Conservation (phyloP, 306 rosid species). For the Rosa lucieae region DNA sequence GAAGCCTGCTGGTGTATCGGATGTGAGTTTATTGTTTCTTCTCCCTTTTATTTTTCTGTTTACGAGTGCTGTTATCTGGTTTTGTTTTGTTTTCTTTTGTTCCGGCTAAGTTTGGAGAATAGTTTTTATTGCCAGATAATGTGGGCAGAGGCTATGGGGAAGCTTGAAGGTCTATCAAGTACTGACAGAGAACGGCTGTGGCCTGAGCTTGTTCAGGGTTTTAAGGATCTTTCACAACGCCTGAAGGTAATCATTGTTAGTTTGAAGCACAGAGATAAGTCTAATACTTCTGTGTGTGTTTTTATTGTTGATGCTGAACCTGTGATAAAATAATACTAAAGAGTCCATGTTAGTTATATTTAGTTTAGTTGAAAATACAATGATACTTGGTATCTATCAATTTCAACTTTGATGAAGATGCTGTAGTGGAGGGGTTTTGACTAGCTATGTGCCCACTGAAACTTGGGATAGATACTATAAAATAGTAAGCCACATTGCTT, state of each 20-base stretch:
- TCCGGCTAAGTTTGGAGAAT: slow-evolving; percentile 48
- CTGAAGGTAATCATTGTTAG: slow-evolving; percentile 57
- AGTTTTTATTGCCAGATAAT: slow-evolving; percentile 84
- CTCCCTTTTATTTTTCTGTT: background rate
- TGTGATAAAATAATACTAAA: background rate
- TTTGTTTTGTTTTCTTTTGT: slow-evolving; percentile 4
- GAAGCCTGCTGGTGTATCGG: slow-evolving; percentile 94
- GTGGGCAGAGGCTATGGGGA: slow-evolving; percentile 99
- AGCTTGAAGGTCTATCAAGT: slow-evolving; percentile 95
- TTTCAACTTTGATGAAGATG: background rate
- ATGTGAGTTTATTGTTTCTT: slow-evolving; percentile 59
- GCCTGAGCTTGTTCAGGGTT: slow-evolving; percentile 93
- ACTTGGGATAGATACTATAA: background rate
- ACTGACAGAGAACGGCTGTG: slow-evolving; percentile 87
- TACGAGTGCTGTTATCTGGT: background rate
- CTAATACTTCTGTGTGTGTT: background rate
- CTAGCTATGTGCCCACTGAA: background rate
- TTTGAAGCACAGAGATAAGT: background rate
- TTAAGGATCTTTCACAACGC: slow-evolving; percentile 92
- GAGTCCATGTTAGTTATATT: background rate
- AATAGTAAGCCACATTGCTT: background rate
- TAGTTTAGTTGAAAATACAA: background rate
- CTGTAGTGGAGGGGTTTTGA: background rate
- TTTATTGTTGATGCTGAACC: slow-evolving; percentile 1
- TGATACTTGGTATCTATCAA: background rate